Evolutionary conservation across 768 basidiomycete species (phyloP), one percentile per base, ranked within the genome.

Genomic region (Lentinula detonsa): DNA sequence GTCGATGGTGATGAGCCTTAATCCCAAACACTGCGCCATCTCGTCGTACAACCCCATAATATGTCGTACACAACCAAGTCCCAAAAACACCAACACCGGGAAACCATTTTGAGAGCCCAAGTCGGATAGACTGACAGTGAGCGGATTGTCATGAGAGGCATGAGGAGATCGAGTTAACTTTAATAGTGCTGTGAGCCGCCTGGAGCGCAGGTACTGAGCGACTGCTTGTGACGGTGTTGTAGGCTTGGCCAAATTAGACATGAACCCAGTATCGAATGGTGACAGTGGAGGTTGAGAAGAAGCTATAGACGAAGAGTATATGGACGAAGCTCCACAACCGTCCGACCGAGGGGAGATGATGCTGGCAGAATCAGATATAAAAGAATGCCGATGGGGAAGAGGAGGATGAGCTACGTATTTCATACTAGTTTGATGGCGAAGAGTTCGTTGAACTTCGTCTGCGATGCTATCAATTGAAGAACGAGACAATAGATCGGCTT

Each of bases 21-120:
- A 79, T 5, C 88, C 88, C 61, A 96, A 74, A 61, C 88, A 90
- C 62, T 88, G 85, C 4, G 96, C 96, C 85, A 98, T 90, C 70
- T 99, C 96, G 71, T 98, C 96, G 70, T 95, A 98, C 52, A 98
- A 74, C 13, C 92, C 95, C 81, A 97, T 90, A 61, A 98, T 82
- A 72, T 98, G 95, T 43, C 96, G 84, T 3, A 98, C 96, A 68
- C 93, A 93, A 15, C 95, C 96, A 51, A 98, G 71, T 2, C 96
- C 96, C 63, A 99, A 83, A 71, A 96, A 99, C 23, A 98, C 83
- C 23, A 99, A 76, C 8, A 98, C 83, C 0, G 96, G 96, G 67
- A 85, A 84, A 1, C 96, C 96, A n/a, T 81, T 83, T 3, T 88
- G 81, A 63, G 82, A 84, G 2, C 97, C 96, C 63, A 98, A 81